A percentile compares a stretch with the other conserved stretches of the same genome.
These are phyloP conservation scores for Ceratocystis smalleyi DNA, from an alignment of 2,329 filamentous ascomycete genomes.

Conservation along the genomic window DNA sequence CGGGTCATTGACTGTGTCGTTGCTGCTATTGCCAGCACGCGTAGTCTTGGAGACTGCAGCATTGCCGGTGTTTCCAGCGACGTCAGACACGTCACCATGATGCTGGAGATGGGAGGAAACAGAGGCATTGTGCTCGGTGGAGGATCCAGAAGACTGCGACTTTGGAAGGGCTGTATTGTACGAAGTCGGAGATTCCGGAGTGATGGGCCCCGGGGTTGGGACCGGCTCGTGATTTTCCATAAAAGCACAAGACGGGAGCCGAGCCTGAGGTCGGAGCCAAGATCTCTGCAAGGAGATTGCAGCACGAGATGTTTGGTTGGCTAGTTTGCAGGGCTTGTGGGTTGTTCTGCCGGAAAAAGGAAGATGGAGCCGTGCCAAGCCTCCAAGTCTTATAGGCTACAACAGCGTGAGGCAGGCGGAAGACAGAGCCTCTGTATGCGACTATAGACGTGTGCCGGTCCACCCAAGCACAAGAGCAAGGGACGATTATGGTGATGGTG, in stretches of 20 bases:
- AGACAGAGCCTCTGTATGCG: background rate
- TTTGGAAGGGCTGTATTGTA: background rate
- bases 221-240: conserved; percentile 12
- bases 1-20: background rate
- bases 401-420: background rate
- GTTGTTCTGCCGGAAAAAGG: background rate
- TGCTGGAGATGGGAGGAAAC: background rate
- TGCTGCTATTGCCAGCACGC: background rate
- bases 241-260: background rate
- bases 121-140: background rate
- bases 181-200: conserved; percentile 1
- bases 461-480: too few relatives aligned
- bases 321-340: background rate
- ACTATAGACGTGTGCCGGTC: background rate
- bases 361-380: background rate
- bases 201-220: conserved; percentile 10
- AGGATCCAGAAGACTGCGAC: background rate
- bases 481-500: background rate
- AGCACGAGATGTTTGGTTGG: background rate
- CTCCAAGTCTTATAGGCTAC: background rate
- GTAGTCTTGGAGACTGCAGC: background rate
- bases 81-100: background rate
- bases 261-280: background rate
- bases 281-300: background rate
- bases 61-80: background rate